A percentile compares a stretch with the other conserved stretches of the same genome.
These are phyloP conservation scores for Racocetra persica DNA, from an alignment of 371 early-diverging fungal genomes.

Conservation along the genomic window DNA sequence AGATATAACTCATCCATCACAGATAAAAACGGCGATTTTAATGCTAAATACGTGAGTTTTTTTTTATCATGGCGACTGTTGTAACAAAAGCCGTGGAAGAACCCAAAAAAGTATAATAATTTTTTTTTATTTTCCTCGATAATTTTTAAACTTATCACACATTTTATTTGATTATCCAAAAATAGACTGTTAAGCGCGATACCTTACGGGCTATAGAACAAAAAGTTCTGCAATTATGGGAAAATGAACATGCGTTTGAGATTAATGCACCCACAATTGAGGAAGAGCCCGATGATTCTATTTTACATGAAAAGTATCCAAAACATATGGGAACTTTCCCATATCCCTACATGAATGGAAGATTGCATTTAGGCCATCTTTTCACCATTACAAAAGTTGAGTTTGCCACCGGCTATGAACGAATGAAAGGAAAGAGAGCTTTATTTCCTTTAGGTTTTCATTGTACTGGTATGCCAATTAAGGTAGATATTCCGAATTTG, in stretches of 20 bases:
- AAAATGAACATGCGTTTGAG: constrained; percentile 80
- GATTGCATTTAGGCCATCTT: constrained; percentile 98
- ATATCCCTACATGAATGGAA: constrained; percentile 99
- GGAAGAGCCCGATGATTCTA: constrained; percentile 57
- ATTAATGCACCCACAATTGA: constrained; percentile 83
- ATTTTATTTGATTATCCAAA: not conserved
- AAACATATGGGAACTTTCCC: constrained; percentile 99
- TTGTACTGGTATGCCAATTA: constrained; percentile 99
- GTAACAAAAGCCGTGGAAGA: constrained; percentile 12
- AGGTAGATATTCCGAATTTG: constrained; percentile 60
- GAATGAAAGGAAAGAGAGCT: constrained; percentile 94
- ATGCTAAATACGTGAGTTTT: too few relatives aligned
- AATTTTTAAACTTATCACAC: not conserved
- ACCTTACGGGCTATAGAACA: constrained; percentile 80
- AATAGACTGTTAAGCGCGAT: constrained; percentile 84
- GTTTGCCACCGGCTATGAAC: constrained; percentile 94
- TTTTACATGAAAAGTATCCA: constrained; percentile 71
- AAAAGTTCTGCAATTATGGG: constrained; percentile 85
- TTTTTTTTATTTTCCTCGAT: not conserved
- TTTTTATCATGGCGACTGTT: too few relatives aligned
- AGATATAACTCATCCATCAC: too few relatives aligned
- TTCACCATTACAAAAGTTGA: constrained; percentile 98
- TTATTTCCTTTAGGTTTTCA: constrained; percentile 99
- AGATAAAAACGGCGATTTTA: too few relatives aligned
- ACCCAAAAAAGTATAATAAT: constrained; percentile 20